Percentiles rank a stretch among this genome's conserved stretches.
Conservation (phyloP, 106 monocot genomes). For the Phalaenopsis aphrodite region DNA sequence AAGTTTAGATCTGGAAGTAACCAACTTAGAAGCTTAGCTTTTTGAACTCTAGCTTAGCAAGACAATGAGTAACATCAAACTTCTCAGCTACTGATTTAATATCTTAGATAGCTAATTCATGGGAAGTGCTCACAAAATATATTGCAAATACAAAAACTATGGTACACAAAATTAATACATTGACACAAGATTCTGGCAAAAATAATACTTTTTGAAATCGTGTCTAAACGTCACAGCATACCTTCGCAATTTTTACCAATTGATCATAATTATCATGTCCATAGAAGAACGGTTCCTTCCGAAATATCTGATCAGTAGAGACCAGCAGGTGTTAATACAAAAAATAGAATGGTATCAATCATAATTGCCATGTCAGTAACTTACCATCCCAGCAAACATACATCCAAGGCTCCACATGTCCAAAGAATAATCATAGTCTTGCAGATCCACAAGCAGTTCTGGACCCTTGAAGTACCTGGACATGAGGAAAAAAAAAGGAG, state of each 20-base stretch:
- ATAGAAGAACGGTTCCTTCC: slow-evolving; percentile 83
- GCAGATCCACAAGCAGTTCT: slow-evolving; percentile 86
- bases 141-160: background rate
- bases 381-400: slow-evolving; percentile 99
- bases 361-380: background rate
- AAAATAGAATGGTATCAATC: background rate
- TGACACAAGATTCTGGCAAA: background rate
- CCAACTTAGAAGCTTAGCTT: background rate
- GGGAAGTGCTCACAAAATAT: background rate
- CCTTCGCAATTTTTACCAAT: slow-evolving; percentile 84
- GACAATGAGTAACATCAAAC: background rate
- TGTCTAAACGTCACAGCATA: slow-evolving; percentile 16
- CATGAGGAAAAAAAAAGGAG: background rate
- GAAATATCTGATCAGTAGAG: slow-evolving; percentile 49
- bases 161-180: background rate
- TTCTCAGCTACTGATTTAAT: background rate
- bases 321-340: slow-evolving; percentile 2
- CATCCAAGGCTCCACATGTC: slow-evolving; percentile 99
- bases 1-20: background rate
- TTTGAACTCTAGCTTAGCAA: no score
- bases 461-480: slow-evolving; percentile 91
- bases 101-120: background rate
- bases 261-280: slow-evolving; percentile 89
- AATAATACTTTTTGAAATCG: background rate
- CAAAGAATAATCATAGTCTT: slow-evolving; percentile 95